phyloP scores from a whole-genome alignment of 164 flowering plant genomes.

The Vitis riparia region DNA sequence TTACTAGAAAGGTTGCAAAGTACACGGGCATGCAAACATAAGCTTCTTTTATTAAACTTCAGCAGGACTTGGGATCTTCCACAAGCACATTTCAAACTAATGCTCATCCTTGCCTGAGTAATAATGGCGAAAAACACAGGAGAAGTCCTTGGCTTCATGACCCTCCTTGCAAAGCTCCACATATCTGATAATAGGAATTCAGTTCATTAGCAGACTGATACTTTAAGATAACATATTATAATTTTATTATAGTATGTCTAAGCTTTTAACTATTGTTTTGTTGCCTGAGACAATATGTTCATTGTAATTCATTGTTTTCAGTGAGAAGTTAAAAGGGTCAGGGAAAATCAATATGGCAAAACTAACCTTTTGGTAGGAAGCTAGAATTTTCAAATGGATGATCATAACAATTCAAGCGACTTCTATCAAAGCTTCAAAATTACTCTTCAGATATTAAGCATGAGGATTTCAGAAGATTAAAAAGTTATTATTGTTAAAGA shows the following conservation, averaged over 20 bases:
- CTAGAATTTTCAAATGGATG: neutral
- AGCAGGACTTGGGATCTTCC: neutral
- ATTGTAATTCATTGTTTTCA: neutral
- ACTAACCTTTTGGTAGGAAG: neutral
- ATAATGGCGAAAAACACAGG: conserved; percentile 62
- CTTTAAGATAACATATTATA: neutral
- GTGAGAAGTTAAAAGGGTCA: neutral
- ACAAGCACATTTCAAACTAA: neutral
- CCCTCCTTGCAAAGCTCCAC: conserved; percentile 51
- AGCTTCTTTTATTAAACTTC: too few species aligned
- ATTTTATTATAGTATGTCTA: neutral
- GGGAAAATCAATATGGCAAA: neutral
- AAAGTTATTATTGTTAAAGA: neutral
- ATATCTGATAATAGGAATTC: conserved; percentile 38
- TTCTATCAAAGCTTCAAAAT: neutral
- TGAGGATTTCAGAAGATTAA: neutral
- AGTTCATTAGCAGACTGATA: neutral
- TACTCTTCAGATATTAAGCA: neutral
- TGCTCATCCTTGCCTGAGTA: conserved; percentile 56
- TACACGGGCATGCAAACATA: too few species aligned
- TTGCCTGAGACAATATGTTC: neutral
- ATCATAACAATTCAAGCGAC: neutral
- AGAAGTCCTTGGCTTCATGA: conserved; percentile 54
- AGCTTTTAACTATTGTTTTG: neutral
- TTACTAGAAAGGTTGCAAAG: too few species aligned